Conservation (phyloP, 129 eudicot species). For the Artemisia annua region DNA sequence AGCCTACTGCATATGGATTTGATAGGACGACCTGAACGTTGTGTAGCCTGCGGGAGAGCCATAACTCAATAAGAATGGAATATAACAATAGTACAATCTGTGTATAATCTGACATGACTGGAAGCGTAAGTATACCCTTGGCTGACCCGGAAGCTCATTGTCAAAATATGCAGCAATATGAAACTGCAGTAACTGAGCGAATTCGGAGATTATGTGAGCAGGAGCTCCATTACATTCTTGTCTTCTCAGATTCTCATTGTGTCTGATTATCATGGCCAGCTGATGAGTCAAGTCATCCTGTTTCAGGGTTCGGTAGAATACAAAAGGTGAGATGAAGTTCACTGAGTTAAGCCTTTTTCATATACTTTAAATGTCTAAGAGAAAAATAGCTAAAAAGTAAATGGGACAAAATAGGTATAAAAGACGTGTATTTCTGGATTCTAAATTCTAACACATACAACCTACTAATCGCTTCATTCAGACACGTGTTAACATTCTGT, state of each 20-base stretch:
- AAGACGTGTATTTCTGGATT: too few relatives aligned
- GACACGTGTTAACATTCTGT: too few relatives aligned
- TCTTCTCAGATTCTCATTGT: conserved; percentile 79
- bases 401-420: too few relatives aligned
- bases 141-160: conserved; percentile 97
- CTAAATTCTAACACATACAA: background rate
- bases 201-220: conserved; percentile 93
- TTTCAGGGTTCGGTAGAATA: conserved; percentile 21
- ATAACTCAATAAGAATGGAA: background rate
- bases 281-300: conserved; percentile 99
- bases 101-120: background rate
- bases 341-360: background rate
- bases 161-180: conserved; percentile 94
- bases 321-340: conserved; percentile 16
- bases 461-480: too few relatives aligned
- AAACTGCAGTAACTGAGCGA: conserved; percentile 89
- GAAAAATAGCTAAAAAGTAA: too few relatives aligned
- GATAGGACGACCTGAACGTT: conserved; percentile 93
- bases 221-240: conserved; percentile 98
- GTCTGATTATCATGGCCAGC: conserved; percentile 91
- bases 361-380: background rate
- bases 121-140: conserved; percentile 55
- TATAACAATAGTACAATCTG: background rate
- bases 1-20: conserved; percentile 94
- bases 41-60: conserved; percentile 65